Evolutionary conservation across 768 basidiomycete genomes (phyloP), one percentile per base, ranked within the genome.

Genomic region (Tulasnella sp.): DNA sequence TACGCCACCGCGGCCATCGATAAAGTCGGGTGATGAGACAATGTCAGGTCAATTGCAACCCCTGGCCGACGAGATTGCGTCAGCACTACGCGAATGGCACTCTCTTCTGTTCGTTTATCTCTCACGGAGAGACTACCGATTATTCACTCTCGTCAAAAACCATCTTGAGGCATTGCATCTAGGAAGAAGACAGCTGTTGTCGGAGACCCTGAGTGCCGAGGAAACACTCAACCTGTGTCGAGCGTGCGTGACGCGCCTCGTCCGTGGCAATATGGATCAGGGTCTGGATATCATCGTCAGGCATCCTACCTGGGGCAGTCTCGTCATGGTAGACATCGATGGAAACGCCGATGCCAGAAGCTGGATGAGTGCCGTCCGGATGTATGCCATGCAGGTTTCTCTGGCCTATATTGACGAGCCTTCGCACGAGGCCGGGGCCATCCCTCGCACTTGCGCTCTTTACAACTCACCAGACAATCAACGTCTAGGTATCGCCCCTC

Each of bases 1-100:
- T 1, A 75, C 86, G 4, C 92, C 91, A 8, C 93, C 91, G 2
- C 81, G 96, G 45, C 95, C 95, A 4, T 89, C 87, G n/a, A 79
- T 97, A 50, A 94, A 93, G 64, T 89, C 91, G 9, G 91, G 90
- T 38, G 95, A 96, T 68, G 94, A 97, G 65, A 98, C 95, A 1
- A 78, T 80, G 3, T 84, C 86, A 0, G 95, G 95, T 9, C 76
- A 78, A 21, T 74, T 71, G 2, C 93, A 96, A 68, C 95, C 95
- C 9, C 85, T 98, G 68, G 83, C 98, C 52, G 95, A 98, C 72
- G 95, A 98, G 75, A 95, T 98, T 64, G 90, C 95, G 0, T 95
- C 91, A 7, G 94, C 95, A 0, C 74, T 98, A 45, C 83, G 95
- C 41, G 95, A 98, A 80, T 98, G 94, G 93, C 87, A 95, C 67